These are phyloP conservation scores for Penicillium robsamsonii DNA, from an alignment of 495 filamentous ascomycete genomes.

Conservation along the genomic window DNA sequence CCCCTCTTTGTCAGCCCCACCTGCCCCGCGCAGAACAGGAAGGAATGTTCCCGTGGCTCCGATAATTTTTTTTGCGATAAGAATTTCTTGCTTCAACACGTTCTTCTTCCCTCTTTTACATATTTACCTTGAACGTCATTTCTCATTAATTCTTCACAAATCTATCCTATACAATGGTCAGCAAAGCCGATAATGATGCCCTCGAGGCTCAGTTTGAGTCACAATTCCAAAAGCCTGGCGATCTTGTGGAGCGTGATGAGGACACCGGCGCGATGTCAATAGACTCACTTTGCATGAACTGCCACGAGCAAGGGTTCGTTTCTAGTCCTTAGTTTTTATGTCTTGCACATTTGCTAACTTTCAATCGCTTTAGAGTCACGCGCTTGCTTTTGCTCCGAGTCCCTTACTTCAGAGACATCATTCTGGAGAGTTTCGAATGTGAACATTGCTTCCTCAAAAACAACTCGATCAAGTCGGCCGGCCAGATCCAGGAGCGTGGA, in stretches of 20 bases:
- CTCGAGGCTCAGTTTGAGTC: conserved; percentile 41
- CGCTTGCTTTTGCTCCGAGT: conserved; percentile 84
- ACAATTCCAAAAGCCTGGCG: conserved; percentile 45
- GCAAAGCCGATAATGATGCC: conserved; percentile 25
- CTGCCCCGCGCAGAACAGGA: conserved; percentile 41
- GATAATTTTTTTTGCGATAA: conserved; percentile 29
- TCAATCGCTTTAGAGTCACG: conserved; percentile 53
- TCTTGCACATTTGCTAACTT: conserved; percentile 11
- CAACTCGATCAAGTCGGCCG: conserved; percentile 87
- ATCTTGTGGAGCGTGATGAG: conserved; percentile 45
- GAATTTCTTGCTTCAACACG: conserved; percentile 10
- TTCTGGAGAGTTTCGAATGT: conserved; percentile 95
- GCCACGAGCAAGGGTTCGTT: conserved; percentile 73
- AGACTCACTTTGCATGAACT: conserved; percentile 81
- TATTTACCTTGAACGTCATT: background rate
- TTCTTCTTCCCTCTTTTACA: no score
- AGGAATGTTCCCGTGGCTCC: conserved; percentile 40
- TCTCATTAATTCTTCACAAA: background rate
- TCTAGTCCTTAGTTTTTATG: background rate
- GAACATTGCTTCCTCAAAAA: conserved; percentile 83
- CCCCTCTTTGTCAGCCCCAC: conserved; percentile 22
- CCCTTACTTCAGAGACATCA: conserved; percentile 93
- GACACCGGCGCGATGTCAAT: conserved; percentile 48
- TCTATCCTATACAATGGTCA: conserved; percentile 31
- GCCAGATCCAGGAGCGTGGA: conserved; percentile 85